phyloP scores from a whole-genome alignment of 164 flowering plant genomes.

The Houttuynia cordata region DNA sequence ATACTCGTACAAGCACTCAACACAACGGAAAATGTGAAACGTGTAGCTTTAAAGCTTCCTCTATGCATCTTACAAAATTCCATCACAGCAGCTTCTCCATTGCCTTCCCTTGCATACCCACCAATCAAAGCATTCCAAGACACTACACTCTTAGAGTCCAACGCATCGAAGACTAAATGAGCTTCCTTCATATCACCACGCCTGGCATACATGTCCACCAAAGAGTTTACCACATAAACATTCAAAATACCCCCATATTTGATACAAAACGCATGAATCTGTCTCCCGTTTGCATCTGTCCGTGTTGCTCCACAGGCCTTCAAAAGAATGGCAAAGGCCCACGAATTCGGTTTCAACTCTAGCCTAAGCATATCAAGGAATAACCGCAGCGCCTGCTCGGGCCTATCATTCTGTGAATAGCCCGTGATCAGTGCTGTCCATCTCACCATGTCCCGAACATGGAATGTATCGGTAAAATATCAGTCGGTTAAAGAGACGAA shows the following conservation, averaged over 20 bases:
- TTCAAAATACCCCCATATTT: constrained; percentile 31
- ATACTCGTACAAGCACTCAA: constrained; percentile 41
- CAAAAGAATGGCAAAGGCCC: constrained; percentile 47
- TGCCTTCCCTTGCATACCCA: constrained; percentile 49
- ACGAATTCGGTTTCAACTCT: constrained; percentile 46
- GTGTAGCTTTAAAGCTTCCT: constrained; percentile 31
- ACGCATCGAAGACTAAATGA: constrained; percentile 24
- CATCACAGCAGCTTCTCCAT: constrained; percentile 39
- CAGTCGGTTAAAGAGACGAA: no score
- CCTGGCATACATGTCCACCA: constrained; percentile 60
- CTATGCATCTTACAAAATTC: constrained; percentile 42
- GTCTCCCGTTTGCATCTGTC: constrained; percentile 24
- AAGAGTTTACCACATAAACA: constrained; percentile 51
- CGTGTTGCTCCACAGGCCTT: constrained; percentile 35
- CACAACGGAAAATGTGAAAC: constrained; percentile 48
- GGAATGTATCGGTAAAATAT: no score
- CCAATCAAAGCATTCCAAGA: constrained; percentile 81
- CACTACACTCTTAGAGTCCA: constrained; percentile 44
- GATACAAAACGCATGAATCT: constrained; percentile 38
- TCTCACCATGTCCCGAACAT: constrained; percentile 41
- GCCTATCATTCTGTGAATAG: constrained; percentile 38
- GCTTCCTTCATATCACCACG: constrained; percentile 38
- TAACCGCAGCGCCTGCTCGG: constrained; percentile 32
- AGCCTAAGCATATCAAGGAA: constrained; percentile 34
- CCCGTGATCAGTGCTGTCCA: constrained; percentile 58